Evolutionary conservation across 805 yeast species (phyloP).

Genomic region (Hanseniaspora valbyensis): DNA sequence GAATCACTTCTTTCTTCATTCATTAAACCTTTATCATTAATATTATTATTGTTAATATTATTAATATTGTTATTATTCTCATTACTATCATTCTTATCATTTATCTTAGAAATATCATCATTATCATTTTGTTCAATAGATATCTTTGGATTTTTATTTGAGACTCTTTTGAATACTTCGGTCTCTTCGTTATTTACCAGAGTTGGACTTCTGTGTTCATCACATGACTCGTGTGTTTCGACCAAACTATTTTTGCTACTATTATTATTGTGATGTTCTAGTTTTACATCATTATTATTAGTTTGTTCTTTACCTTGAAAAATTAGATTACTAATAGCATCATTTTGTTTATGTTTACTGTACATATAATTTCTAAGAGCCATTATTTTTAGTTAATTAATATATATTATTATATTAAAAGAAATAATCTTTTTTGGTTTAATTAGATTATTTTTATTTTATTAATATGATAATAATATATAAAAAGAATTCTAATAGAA

Average conservation of each 20-base stretch:
- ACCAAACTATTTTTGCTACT: background rate
- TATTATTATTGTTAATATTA: background rate
- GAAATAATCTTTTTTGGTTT: background rate
- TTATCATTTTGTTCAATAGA: background rate
- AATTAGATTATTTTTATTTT: background rate
- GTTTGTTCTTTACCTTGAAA: background rate
- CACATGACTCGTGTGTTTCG: background rate
- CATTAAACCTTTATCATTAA: background rate
- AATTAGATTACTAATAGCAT: conserved; percentile 11
- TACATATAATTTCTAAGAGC: conserved; percentile 16
- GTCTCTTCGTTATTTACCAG: background rate
- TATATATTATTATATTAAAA: background rate
- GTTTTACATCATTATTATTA: too few relatives aligned
- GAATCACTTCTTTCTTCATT: background rate
- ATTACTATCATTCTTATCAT: background rate
- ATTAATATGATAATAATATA: background rate
- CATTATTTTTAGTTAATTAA: too few relatives aligned
- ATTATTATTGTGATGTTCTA: background rate
- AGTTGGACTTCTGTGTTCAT: background rate
- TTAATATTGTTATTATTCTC: background rate
- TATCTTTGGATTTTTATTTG: background rate
- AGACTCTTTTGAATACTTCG: too few relatives aligned
- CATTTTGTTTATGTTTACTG: conserved; percentile 14
- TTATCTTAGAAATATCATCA: background rate
- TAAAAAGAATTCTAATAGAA: too few relatives aligned